phyloP scores from a whole-genome alignment of 352 stramenopile species.

The Thalassiosira livingstoniorum region DNA sequence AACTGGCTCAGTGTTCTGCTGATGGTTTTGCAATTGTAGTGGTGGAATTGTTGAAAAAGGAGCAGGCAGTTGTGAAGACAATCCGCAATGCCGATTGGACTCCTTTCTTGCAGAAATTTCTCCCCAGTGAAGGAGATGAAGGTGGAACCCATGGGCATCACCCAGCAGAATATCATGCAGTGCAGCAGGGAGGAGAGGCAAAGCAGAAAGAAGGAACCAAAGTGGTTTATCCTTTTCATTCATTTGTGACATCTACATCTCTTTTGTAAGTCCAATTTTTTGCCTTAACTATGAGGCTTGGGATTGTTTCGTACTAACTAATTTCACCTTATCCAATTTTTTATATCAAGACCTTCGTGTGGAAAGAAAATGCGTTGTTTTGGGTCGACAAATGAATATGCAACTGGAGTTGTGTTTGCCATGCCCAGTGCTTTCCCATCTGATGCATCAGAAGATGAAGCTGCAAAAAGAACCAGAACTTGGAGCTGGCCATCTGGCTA shows the following conservation, averaged over 20 bases:
- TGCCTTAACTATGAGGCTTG: background rate
- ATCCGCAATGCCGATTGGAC: constrained; percentile 82
- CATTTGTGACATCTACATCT: constrained; percentile 81
- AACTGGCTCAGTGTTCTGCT: constrained; percentile 20
- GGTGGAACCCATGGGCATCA: constrained; percentile 44
- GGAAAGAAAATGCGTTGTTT: constrained; percentile 84
- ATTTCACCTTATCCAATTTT: background rate
- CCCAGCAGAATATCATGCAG: constrained; percentile 22
- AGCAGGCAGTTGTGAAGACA: constrained; percentile 81
- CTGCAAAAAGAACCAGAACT: constrained; percentile 51
- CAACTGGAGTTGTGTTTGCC: constrained; percentile 79
- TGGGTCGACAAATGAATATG: constrained; percentile 78
- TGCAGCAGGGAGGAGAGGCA: constrained; percentile 2
- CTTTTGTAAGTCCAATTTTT: constrained; percentile 54
- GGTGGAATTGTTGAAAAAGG: constrained; percentile 66
- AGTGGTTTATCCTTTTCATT: constrained; percentile 73
- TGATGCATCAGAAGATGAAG: constrained; percentile 62
- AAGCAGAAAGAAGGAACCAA: constrained; percentile 29
- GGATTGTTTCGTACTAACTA: constrained; percentile 1
- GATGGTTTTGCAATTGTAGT: constrained; percentile 50
- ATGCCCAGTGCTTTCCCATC: constrained; percentile 57
- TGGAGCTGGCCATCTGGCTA: constrained; percentile 71
- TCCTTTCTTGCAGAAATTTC: constrained; percentile 74
- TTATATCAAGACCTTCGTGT: constrained; percentile 40
- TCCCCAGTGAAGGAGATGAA: constrained; percentile 25